Conservation (phyloP, 2,329 filamentous ascomycete species). For the Myriangium duriaei region DNA sequence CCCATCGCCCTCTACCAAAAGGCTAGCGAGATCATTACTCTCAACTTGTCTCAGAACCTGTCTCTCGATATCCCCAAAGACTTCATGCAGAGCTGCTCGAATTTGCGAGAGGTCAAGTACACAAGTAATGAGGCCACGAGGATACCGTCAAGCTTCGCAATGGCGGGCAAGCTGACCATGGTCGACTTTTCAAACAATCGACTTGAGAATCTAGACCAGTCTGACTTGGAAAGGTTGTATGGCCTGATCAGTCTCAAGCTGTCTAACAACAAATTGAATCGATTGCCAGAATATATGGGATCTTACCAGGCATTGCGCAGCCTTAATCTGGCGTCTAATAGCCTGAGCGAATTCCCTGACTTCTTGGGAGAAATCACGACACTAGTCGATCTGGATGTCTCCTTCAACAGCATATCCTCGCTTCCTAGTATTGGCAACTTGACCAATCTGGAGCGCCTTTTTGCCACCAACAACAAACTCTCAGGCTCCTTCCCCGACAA, state of each 20-base stretch:
- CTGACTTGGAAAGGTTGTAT: conserved; percentile 62
- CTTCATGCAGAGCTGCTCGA: conserved; percentile 87
- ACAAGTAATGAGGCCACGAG: conserved; percentile 86
- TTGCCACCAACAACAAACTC: conserved; percentile 91
- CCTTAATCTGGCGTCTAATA: conserved; percentile 89
- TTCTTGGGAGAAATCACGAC: conserved; percentile 74
- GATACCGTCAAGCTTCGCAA: conserved; percentile 69
- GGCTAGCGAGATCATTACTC: conserved; percentile 80
- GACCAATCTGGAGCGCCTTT: conserved; percentile 70
- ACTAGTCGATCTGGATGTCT: conserved; percentile 85
- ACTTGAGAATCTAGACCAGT: conserved; percentile 74
- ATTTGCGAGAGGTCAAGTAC: conserved; percentile 88
- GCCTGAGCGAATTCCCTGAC: conserved; percentile 68
- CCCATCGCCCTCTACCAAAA: conserved; percentile 89
- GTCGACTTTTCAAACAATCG: conserved; percentile 93
- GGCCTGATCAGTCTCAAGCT: conserved; percentile 80
- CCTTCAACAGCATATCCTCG: conserved; percentile 79
- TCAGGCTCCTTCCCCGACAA: conserved; percentile 57
- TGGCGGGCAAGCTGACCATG: conserved; percentile 71
- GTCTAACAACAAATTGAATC: conserved; percentile 79
- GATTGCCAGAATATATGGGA: conserved; percentile 70
- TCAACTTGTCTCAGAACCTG: conserved; percentile 86
- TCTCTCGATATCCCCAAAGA: conserved; percentile 88
- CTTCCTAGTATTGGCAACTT: conserved; percentile 73
- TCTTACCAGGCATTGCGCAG: conserved; percentile 67